Evolutionary conservation across 1,284 basidiomycete species (phyloP).

Genomic region (Malassezia slooffiae): DNA sequence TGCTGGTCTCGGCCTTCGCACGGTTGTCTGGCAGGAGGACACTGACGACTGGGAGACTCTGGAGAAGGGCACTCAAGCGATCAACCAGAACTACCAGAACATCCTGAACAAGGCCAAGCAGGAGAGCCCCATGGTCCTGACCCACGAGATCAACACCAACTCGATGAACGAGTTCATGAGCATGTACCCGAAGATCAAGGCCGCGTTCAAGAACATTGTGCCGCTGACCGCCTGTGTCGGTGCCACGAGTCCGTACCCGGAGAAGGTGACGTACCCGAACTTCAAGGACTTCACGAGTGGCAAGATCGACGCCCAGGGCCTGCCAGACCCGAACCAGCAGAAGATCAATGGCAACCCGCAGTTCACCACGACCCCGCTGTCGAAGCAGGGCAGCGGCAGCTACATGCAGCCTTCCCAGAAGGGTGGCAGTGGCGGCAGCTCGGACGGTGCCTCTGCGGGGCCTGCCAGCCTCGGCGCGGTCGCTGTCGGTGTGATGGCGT

Average conservation of each 20-base stretch:
- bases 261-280: slow-evolving; percentile 46
- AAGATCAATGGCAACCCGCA: slow-evolving; percentile 7
- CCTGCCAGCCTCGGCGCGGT: too few species aligned
- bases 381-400: too few species aligned
- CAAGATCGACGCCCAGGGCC: slow-evolving; percentile 25
- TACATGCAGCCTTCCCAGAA: too few species aligned
- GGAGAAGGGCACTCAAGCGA: slow-evolving; percentile 43
- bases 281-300: slow-evolving; percentile 29
- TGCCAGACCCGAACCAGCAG: slow-evolving; percentile 22
- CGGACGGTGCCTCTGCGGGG: too few species aligned
- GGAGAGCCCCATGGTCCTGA: slow-evolving; percentile 46
- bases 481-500: too few species aligned
- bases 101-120: slow-evolving; percentile 46
- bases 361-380: not conserved
- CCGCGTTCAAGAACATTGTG: slow-evolving; percentile 38
- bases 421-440: too few species aligned
- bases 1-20: slow-evolving; percentile 48
- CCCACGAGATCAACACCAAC: slow-evolving; percentile 40
- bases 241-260: slow-evolving; percentile 48
- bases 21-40: slow-evolving; percentile 49
- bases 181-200: slow-evolving; percentile 32
- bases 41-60: slow-evolving; percentile 49
- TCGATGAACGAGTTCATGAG: slow-evolving; percentile 38
- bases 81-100: slow-evolving; percentile 49
- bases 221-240: slow-evolving; percentile 43